Base-by-base conservation (phyloP, 176 grass and related monocot genomes). In the Juncus effusus region DNA sequence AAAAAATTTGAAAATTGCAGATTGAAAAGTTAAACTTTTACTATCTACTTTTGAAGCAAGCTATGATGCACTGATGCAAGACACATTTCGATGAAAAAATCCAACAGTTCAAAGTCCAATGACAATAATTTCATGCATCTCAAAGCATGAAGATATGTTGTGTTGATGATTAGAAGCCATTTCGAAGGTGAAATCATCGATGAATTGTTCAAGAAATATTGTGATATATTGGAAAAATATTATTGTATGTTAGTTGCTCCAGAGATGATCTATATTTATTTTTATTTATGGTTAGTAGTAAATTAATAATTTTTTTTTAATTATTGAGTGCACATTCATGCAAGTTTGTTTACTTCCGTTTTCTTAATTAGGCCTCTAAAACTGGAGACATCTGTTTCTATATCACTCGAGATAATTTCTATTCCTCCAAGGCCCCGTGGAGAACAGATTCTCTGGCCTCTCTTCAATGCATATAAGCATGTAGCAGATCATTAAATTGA, bases 121-220 rank as follows among this genome's bases (percentile, higher is more conserved):
- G 19, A 28, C 1, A 28, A 28, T 28, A 16, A 3, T 41, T 36
- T 1, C 13, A 58, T 11, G 14, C 3, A 6, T 2, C 49, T 4
- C 6, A 28, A 61, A 49, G 3, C 12, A 5, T n/a, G 16, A 41
- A 60, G 40, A 12, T 51, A 62, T 5, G 79, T 79, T 2, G 36
- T 16, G 59, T 42, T 64, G 16, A 85, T 75, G 79, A 52, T 90
- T 60, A 59, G 51, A 0, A 40, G 44, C n/a, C 79, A 90, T 56
- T 90, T 90, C 12, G 87, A 72, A 3, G 60, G 67, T 19, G 72
- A 7, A 7, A 59, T 75, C 16, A 69, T 90, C 7, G 72, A 86
- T 5, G 79, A 50, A 8, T 44, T 90, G 51, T 90, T 85, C 61
- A 13, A 10, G 5, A 77, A n/a, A 63, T 86, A 85, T 28, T n/a